Evolutionary conservation across 2,329 filamentous ascomycete species (phyloP), one percentile per base, ranked within the genome.

Genomic region (Podosphaera fusca): DNA sequence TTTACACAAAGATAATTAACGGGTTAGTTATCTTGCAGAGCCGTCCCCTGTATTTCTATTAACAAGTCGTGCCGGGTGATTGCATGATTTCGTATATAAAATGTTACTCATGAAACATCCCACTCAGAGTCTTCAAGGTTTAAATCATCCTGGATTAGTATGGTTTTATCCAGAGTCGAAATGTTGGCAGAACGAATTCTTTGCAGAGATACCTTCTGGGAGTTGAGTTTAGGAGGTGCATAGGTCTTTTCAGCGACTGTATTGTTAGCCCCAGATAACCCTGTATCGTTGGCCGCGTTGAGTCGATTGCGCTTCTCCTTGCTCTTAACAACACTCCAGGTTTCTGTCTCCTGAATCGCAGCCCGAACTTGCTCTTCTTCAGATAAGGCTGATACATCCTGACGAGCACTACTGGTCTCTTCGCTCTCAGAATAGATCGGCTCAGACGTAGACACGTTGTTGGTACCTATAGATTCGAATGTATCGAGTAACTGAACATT

Each of bases 281-380:
- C 47, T 12, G 12, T 50, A 30, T 51, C 47, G 33, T 51, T 33
- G 10, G 56, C 55, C 2, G 51, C 40, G 56, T 61, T 64, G 29
- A 35, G 4, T 40, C 55, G 55, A 59, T 62, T 63, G 57, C 67
- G 70, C 66, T 70, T 60, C 57, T 62, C 57, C 53, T 61, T 64
- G 8, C 68, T 68, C 60, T 70, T 70, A 55, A 83, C 80, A 36
- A 79, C 79, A 66, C 71, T 79, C 79, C 80, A 83, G 21, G 69
- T 68, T 49, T 73, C 70, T 61, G 79, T 74, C 53, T 75, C 70
- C 34, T 75, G 71, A 29, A 70, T 70, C 57, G 79, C 71, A 66
- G 76, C 70, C 69, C 80, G 73, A 62, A 81, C 70, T 69, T 81
- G 78, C 68, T 81, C 76, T 67, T 82, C 78, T 66, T 81, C 78